phyloP scores from a whole-genome alignment of 106 monocot genomes.

The Acorus gramineus region DNA sequence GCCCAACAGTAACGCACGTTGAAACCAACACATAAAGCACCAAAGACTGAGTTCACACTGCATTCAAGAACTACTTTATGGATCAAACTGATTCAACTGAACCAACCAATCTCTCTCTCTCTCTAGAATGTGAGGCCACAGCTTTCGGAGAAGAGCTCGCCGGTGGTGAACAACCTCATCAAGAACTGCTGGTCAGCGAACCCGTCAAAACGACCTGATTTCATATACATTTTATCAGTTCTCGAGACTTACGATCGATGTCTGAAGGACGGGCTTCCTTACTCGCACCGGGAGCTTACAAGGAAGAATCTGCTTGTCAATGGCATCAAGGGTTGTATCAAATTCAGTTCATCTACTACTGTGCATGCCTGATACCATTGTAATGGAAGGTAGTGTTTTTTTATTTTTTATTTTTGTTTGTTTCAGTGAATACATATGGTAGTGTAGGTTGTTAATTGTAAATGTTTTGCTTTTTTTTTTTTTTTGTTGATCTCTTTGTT shows the following conservation, averaged over 20 bases:
- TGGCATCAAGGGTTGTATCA: constrained; percentile 55
- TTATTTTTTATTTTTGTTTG: constrained; percentile 1
- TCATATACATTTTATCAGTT: constrained; percentile 55
- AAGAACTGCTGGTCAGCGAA: constrained; percentile 75
- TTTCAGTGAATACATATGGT: background rate
- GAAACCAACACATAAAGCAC: no score
- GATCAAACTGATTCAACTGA: no score
- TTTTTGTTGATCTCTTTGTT: background rate
- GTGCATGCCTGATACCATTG: constrained; percentile 40
- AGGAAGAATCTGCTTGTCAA: constrained; percentile 29
- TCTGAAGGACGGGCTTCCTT: constrained; percentile 57
- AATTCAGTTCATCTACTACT: constrained; percentile 29
- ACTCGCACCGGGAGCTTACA: constrained; percentile 38
- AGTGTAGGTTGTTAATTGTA: background rate
- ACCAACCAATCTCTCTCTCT: background rate
- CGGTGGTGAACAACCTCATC: constrained; percentile 74
- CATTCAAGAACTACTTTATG: background rate
- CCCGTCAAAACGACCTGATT: constrained; percentile 73
- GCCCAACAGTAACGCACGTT: no score
- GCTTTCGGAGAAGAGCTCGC: constrained; percentile 46
- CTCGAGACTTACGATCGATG: constrained; percentile 68
- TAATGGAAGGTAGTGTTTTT: background rate
- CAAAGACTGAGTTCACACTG: background rate
- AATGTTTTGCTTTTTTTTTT: background rate
- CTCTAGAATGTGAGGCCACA: constrained; percentile 69